Evolutionary conservation across 352 stramenopile genomes (phyloP).

Genomic region (Elongisporangium prolatum): DNA sequence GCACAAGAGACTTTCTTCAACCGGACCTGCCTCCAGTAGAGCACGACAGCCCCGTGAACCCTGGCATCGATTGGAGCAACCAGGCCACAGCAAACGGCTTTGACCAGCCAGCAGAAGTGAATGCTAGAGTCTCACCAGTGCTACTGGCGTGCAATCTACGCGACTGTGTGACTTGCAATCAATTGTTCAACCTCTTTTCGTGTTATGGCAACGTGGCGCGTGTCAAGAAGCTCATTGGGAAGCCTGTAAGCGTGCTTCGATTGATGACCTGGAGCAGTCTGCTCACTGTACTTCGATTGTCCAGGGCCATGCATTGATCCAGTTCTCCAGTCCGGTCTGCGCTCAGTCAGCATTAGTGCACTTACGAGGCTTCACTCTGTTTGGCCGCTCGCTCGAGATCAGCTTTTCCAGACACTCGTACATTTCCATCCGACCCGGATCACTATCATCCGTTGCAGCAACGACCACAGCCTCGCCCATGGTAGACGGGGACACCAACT

Average conservation of each 20-base stretch:
- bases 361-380: conserved; percentile 45
- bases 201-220: conserved; percentile 62
- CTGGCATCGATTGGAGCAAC: conserved; percentile 3
- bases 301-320: conserved; percentile 52
- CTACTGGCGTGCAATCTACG: conserved; percentile 53
- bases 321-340: conserved; percentile 39
- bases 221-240: conserved; percentile 53
- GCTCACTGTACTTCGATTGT: background rate
- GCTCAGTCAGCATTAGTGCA: conserved; percentile 48
- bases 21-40: conserved; percentile 17
- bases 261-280: background rate
- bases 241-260: conserved; percentile 17
- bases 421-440: conserved; percentile 29
- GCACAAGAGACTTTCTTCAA: conserved; percentile 53
- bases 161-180: conserved; percentile 47
- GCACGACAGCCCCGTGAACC: conserved; percentile 24
- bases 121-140: conserved; percentile 36
- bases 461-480: background rate
- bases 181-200: conserved; percentile 68
- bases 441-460: background rate
- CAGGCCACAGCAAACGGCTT: conserved; percentile 3
- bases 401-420: conserved; percentile 56
- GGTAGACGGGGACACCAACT: background rate
- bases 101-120: conserved; percentile 4
- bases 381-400: conserved; percentile 51